Evolutionary conservation across 441 rosid species (phyloP), one percentile per base, ranked within the genome.

Genomic region (Erodium trifolium): DNA sequence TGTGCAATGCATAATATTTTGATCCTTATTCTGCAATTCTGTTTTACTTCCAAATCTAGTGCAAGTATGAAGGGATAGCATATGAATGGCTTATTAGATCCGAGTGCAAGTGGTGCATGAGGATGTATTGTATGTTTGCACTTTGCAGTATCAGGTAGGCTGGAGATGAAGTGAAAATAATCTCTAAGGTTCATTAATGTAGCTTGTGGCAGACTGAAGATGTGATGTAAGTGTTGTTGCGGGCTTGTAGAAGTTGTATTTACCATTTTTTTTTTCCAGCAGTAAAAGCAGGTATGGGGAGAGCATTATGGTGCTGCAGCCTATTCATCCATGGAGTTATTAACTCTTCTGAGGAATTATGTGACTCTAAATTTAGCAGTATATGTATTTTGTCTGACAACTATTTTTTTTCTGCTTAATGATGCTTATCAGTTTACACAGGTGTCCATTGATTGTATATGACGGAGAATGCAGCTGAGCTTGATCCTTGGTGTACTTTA

Each of bases 101-200:
- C 7, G 2, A 29, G n/a, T 11, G 13, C 10, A 62, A 23, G 65
- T 62, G 65, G 65, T 8, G 12, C 23, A 62, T 4, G 65, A 62
- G 65, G 65, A 62, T 62, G 8, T 62, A 3, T 23, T 62, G 37
- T 23, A 62, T 62, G 65, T 27, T 62, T 62, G 35, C 37, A 62
- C 12, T 41, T 41, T 41, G 47, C 47, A 41, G 65, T 27, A 62
- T 23, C 65, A 60, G 65, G 23, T 60, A 60, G 6, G 14, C 65
- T 23, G 65, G 35, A 60, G 35, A 60, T 60, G 13, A 3, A 60
- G 65, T 60, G 41, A 37, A 35, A 35, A 37, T 37, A 37, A 37
- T 23, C 27, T 23, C 27, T 23, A 23, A 23, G 27, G 27, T 23
- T 23, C 27, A 23, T 23, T 23, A 23, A 23, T 23, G 27, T 23